These are phyloP conservation scores for Hypoxylon fuscum DNA, from an alignment of 495 filamentous ascomycete genomes.

Conservation along the genomic window DNA sequence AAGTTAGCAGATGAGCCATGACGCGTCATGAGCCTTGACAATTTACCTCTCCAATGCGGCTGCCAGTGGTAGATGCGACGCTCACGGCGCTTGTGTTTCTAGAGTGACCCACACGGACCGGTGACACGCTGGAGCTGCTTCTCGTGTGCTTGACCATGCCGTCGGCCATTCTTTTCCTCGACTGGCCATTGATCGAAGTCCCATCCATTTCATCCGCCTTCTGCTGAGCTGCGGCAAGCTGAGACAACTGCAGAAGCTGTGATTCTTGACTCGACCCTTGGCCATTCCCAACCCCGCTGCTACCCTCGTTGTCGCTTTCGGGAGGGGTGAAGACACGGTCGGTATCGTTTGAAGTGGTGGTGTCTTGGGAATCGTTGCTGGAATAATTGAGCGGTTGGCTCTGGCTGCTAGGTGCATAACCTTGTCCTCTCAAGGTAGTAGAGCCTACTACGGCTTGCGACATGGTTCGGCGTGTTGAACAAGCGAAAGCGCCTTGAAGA, in stretches of 20 bases:
- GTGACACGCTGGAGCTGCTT: slow-evolving; percentile 49
- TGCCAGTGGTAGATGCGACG: slow-evolving; percentile 63
- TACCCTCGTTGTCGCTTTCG: slow-evolving; percentile 54
- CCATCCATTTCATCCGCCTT: slow-evolving; percentile 51
- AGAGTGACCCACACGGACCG: slow-evolving; percentile 64
- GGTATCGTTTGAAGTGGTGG: slow-evolving; percentile 51
- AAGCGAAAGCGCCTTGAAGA: neutral
- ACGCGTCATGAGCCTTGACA: slow-evolving; percentile 8
- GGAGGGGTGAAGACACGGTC: slow-evolving; percentile 58
- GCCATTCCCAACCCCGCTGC: slow-evolving; percentile 45
- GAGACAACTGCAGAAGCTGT: slow-evolving; percentile 62
- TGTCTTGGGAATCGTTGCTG: slow-evolving; percentile 55
- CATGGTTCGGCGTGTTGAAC: slow-evolving; percentile 15
- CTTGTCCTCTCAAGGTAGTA: slow-evolving; percentile 6
- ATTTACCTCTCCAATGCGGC: slow-evolving; percentile 78
- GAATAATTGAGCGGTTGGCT: slow-evolving; percentile 43
- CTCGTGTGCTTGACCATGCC: slow-evolving; percentile 66
- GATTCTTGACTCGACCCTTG: slow-evolving; percentile 57
- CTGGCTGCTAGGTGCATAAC: slow-evolving; percentile 24
- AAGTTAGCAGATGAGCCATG: slow-evolving; percentile 31
- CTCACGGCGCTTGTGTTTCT: slow-evolving; percentile 72
- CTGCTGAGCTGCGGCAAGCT: slow-evolving; percentile 61
- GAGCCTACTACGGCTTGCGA: slow-evolving; percentile 15
- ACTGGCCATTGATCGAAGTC: slow-evolving; percentile 34
- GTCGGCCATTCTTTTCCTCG: slow-evolving; percentile 70